Evolutionary conservation across 192 early-diverging fungal species (phyloP), one percentile per base, ranked within the genome.

Genomic region (Gonapodya prolifera): DNA sequence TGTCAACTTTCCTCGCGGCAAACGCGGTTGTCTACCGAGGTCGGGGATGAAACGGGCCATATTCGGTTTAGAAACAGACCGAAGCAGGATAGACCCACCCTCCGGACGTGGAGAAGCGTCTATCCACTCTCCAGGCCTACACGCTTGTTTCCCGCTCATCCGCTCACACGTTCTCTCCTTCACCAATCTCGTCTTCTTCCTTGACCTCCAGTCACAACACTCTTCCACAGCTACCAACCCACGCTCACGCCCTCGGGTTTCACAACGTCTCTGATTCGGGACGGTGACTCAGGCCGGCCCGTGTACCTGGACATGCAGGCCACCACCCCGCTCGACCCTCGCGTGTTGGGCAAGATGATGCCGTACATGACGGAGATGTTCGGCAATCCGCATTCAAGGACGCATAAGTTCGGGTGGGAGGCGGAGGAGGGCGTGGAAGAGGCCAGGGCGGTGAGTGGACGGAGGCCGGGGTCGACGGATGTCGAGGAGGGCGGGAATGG

Each of bases 401-500:
- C 96, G 1, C 96, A 98, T 83, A 90, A 94, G 78, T 98, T 94
- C 82, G 96, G 96, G 36, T 98, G 96, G 96, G 96, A 98, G 76
- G 87, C 92, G 2, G 96, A 98, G 82, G 87, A 89, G 69, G 94
- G 89, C 31, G 92, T 97, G 1, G 96, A 98, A 77, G 81, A 83
- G 34, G 95, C 95, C 23, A 91, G 96, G 69, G 87, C 92, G 82
- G 92, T 92, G 32, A 34, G 75, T 76, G 1, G 18, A 35, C 28
- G n/a, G n/a, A n/a, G n/a, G n/a, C n/a, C n/a, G n/a, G n/a, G 71
- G 28, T 16, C 2, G 71, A 29, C 8, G 32, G 8, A 32, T 16
- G 28, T 32, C 71, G 18, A n/a, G n/a, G n/a, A n/a, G n/a, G n/a
- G n/a, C n/a, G n/a, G n/a, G n/a, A n/a, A n/a, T n/a, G n/a, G n/a